Evolutionary conservation across 768 basidiomycete genomes (phyloP).

Genomic region (Boletus pseudopeckii): DNA sequence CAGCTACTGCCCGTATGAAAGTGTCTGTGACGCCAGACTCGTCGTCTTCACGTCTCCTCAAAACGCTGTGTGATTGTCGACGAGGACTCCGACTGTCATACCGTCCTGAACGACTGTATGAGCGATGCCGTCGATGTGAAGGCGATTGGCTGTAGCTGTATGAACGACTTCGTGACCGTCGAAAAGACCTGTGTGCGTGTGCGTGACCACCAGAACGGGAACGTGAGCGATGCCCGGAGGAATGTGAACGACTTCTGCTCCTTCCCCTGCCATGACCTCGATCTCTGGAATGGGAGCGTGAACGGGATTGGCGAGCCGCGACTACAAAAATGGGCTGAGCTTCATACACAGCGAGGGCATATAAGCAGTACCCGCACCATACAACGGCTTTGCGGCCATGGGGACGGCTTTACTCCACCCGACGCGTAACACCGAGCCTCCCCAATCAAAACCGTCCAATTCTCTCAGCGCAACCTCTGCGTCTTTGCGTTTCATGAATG

Average conservation of each 20-base stretch:
- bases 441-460: conserved; percentile 94
- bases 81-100: conserved; percentile 47
- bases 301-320: conserved; percentile 28
- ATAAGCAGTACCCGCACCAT: conserved; percentile 49
- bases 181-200: conserved; percentile 24
- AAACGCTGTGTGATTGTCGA: conserved; percentile 34
- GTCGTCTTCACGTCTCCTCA: conserved; percentile 47
- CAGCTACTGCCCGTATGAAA: conserved; percentile 85
- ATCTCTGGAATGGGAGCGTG: conserved; percentile 34
- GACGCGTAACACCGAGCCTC: conserved; percentile 79
- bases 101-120: conserved; percentile 48
- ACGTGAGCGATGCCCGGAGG: conserved; percentile 25
- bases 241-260: conserved; percentile 27
- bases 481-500: conserved; percentile 90
- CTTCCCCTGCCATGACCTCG: conserved; percentile 24
- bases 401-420: conserved; percentile 99
- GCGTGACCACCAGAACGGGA: conserved; percentile 33
- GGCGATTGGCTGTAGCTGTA: conserved; percentile 35
- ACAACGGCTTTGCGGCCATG: conserved; percentile 72
- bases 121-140: conserved; percentile 41
- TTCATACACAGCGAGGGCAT: background rate
- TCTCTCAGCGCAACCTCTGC: conserved; percentile 88
- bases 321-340: conserved; percentile 10
- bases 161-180: conserved; percentile 27
- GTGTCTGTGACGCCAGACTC: conserved; percentile 64